phyloP scores from a whole-genome alignment of 257 asterid genomes.

The Nicotiana otophora region DNA sequence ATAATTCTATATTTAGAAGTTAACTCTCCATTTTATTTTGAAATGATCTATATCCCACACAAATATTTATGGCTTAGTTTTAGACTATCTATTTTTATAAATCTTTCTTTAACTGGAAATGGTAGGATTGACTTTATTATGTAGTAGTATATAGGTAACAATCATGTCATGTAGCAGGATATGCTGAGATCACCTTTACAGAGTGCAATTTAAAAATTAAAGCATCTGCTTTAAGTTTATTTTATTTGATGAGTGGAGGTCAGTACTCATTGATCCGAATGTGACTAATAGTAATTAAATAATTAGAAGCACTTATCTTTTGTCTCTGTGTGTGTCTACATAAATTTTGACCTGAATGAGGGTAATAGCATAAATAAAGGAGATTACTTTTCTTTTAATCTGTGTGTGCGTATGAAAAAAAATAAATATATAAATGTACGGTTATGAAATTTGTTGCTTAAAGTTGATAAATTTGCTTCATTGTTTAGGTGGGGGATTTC shows the following conservation, averaged over 20 bases:
- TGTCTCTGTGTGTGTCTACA: not conserved
- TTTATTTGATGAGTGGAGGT: not conserved
- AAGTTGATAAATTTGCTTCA: slow-evolving; percentile 17
- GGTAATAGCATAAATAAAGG: not conserved
- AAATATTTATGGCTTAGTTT: too few species aligned
- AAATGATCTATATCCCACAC: too few species aligned
- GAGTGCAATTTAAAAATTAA: not conserved
- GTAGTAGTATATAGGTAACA: not conserved
- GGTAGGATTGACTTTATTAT: not conserved
- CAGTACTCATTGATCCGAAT: not conserved
- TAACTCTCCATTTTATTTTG: too few species aligned
- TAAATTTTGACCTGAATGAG: not conserved
- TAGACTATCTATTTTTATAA: too few species aligned
- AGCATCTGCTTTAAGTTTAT: not conserved
- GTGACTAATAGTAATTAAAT: not conserved
- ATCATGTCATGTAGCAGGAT: not conserved
- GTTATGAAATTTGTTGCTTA: not conserved
- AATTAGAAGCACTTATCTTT: not conserved
- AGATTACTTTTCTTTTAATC: not conserved
- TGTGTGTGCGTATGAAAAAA: not conserved
- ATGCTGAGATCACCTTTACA: not conserved
- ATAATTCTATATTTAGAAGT: too few species aligned
- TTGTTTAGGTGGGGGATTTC: slow-evolving; percentile 81
- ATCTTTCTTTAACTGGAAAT: not conserved
- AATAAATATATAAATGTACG: too few species aligned